Base-by-base conservation (phyloP, 1,284 basidiomycete genomes). In the Neolentinus lepideus region DNA sequence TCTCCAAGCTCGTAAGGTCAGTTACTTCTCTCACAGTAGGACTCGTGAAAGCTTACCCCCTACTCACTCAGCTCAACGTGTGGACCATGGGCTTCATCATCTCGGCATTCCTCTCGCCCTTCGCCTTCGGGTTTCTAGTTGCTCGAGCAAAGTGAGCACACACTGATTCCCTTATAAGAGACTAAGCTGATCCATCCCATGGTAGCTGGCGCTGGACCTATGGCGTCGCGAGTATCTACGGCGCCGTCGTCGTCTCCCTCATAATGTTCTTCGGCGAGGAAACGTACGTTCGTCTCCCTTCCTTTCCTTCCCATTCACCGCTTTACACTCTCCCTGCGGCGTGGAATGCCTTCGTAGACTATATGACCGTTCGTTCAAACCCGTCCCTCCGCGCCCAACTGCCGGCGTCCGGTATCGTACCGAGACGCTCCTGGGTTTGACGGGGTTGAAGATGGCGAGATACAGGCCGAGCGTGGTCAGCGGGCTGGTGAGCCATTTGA, bases 71-170 rank as follows among this genome's bases (percentile, higher is more conserved):
- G 77, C 72, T 89, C 25, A 88, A 86, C 60, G 64, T 86, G 52
- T 88, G 85, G 85, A 85, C 85, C 1, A 80, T 83, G 72, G 86
- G 85, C 0, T 85, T 88, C 69, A 77, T 88, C 64, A 70, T 79
- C 33, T 78, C 79, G 9, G 81, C 85, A 0, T 87, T 87, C 71
- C 59, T 85, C 24, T 84, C 83, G 0, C 85, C 87, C 0, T 88
- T 88, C 63, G 71, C 75, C 2, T 84, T 88, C 61, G 86, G 87
- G 1, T 89, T 87, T 65, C 72, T 88, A 11, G 83, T 84, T 45
- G 84, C 83, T 1, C 74, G 81, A 2, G 72, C 75, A 52, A 76
- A 67, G 79, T 78, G 54, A 1, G 69, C 62, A 12, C 12, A 6
- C 21, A 6, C 21, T 2, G 9, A 8, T 4, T 25, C 33, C 21